phyloP scores from a whole-genome alignment of 23 red algal genomes.

The Gracilariopsis chorda region DNA sequence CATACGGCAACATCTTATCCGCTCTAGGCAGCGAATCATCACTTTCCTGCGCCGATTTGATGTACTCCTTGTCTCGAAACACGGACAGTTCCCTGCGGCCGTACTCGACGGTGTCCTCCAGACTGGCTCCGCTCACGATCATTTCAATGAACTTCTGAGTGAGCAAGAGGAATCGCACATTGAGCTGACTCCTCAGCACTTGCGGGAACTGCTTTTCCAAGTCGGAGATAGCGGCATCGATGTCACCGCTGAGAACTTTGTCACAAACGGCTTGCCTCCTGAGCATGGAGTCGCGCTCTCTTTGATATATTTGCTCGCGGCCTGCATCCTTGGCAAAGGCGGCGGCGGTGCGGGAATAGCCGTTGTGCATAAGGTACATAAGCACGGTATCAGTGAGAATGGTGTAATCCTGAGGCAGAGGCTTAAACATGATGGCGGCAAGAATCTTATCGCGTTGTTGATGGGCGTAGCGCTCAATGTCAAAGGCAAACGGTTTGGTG shows the following conservation, averaged over 20 bases:
- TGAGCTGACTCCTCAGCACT: conserved; percentile 46
- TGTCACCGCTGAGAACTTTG: conserved; percentile 52
- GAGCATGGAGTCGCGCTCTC: conserved; percentile 40
- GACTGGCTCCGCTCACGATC: conserved; percentile 56
- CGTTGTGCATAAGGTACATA: conserved; percentile 86
- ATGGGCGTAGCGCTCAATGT: conserved; percentile 73
- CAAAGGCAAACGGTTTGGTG: conserved; percentile 71
- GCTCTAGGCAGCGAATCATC: neutral
- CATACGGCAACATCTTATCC: conserved; percentile 15
- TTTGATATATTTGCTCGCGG: conserved; percentile 41
- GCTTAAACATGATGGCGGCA: neutral
- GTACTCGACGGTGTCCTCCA: conserved; percentile 66
- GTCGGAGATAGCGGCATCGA: conserved; percentile 61
- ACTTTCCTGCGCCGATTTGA: conserved; percentile 33
- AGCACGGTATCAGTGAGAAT: conserved; percentile 61
- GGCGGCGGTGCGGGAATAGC: conserved; percentile 73
- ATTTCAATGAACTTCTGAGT: conserved; percentile 71
- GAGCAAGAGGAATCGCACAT: conserved; percentile 41
- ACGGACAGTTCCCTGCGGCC: conserved; percentile 33
- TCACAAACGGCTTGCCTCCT: conserved; percentile 51
- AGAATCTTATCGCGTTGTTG: conserved; percentile 58
- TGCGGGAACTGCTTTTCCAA: conserved; percentile 60
- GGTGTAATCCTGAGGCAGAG: conserved; percentile 38
- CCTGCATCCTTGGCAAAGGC: conserved; percentile 78
- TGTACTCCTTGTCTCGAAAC: conserved; percentile 54